These are phyloP conservation scores for Thermochaetoides dissita DNA, from an alignment of 2,329 filamentous ascomycete genomes.

Conservation along the genomic window DNA sequence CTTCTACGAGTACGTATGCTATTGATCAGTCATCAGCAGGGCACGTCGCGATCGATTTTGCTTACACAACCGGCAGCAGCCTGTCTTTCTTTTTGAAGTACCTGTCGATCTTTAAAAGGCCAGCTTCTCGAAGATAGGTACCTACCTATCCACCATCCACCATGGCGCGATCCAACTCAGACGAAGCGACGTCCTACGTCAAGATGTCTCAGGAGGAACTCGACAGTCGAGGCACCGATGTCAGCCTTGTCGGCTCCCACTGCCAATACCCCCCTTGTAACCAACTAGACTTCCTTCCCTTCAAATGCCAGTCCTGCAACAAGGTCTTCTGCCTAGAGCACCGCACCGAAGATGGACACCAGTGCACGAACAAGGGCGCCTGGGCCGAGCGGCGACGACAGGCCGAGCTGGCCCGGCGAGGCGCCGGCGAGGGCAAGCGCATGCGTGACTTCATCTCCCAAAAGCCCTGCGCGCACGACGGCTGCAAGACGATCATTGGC, in stretches of 20 bases:
- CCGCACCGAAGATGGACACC: conserved; percentile 71
- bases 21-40: conserved; percentile 10
- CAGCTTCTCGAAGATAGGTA: too few relatives aligned
- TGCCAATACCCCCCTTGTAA: conserved; percentile 87
- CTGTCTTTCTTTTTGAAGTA: conserved; percentile 1
- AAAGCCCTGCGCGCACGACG: conserved; percentile 52
- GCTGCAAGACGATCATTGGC: conserved; percentile 58
- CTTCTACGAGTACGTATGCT: too few relatives aligned
- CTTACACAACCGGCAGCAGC: conserved; percentile 1
- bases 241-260: conserved; percentile 74
- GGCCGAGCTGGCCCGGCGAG: conserved; percentile 38
- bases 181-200: conserved; percentile 45
- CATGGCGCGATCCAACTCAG: conserved; percentile 39
- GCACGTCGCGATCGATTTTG: neutral
- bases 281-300: conserved; percentile 91
- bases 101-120: conserved; percentile 3
- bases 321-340: conserved; percentile 88
- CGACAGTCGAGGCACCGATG: conserved; percentile 38
- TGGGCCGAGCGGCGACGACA: conserved; percentile 46
- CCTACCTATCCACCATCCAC: conserved; percentile 5
- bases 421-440: conserved; percentile 38
- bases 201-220: conserved; percentile 48
- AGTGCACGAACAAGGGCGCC: conserved; percentile 45
- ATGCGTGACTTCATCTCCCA: conserved; percentile 42
- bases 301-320: conserved; percentile 78